Percentiles rank a stretch among this genome's conserved stretches.
phyloP scores from a whole-genome alignment of 371 early-diverging fungal genomes.

The Mucor circinelloides region DNA sequence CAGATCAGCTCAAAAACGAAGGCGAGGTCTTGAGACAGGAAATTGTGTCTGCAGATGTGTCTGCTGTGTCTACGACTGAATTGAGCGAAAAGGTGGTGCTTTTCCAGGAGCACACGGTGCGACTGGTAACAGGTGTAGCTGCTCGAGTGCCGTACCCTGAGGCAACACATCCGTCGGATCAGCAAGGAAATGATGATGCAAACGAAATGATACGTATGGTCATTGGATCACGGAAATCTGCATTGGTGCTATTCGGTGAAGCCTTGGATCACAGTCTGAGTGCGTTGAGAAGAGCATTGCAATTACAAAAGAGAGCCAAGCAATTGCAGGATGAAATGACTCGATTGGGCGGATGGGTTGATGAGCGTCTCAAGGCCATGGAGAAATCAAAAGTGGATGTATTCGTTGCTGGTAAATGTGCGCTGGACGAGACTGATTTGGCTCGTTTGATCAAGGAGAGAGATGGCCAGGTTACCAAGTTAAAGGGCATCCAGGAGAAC shows the following conservation, averaged over 20 bases:
- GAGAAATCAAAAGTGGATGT: slow-evolving; percentile 34
- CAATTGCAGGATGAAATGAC: slow-evolving; percentile 40
- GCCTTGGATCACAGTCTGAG: slow-evolving; percentile 41
- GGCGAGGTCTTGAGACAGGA: slow-evolving; percentile 31
- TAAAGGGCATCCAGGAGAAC: slow-evolving; percentile 30
- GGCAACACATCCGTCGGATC: slow-evolving; percentile 23
- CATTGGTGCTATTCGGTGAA: slow-evolving; percentile 37
- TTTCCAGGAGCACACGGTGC: slow-evolving; percentile 38
- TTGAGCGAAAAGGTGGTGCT: slow-evolving; percentile 28
- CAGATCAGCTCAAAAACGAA: slow-evolving; percentile 25
- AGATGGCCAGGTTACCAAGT: slow-evolving; percentile 30
- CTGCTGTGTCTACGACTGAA: neutral
- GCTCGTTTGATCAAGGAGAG: slow-evolving; percentile 31
- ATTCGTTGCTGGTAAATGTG: slow-evolving; percentile 24
- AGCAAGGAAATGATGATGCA: slow-evolving; percentile 34
- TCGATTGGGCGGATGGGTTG: slow-evolving; percentile 33
- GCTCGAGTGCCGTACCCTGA: slow-evolving; percentile 41
- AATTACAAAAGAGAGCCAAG: slow-evolving; percentile 30
- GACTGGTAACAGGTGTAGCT: slow-evolving; percentile 34
- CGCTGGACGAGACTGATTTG: slow-evolving; percentile 33
- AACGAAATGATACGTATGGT: slow-evolving; percentile 38
- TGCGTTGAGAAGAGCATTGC: slow-evolving; percentile 38
- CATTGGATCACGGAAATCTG: slow-evolving; percentile 34
- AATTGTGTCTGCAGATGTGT: slow-evolving; percentile 23
- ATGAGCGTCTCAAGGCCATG: slow-evolving; percentile 28